Evolutionary conservation across 306 rosid genomes (phyloP), one percentile per base, ranked within the genome.

Genomic region (Dalbergia oliveri): DNA sequence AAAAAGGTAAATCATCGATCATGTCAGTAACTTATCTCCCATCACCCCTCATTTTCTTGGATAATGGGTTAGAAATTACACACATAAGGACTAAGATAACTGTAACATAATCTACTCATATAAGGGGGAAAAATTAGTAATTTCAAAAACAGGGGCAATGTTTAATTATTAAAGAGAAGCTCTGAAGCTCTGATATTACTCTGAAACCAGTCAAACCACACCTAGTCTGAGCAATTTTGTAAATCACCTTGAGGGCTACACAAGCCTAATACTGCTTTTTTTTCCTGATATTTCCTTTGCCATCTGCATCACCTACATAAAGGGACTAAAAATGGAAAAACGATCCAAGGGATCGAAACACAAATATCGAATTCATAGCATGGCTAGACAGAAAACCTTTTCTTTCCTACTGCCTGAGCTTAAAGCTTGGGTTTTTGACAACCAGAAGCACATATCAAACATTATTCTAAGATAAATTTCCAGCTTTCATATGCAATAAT

Each of bases 181-280:
- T n/a, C n/a, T n/a, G n/a, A n/a, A n/a, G n/a, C 34, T 79, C 47
- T 60, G 37, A 58, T 53, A 72, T 44, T 8, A 58, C 39, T 77
- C 60, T n/a, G 82, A 60, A 70, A 57, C 57, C 66, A 58, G 62
- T 13, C 80, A 69, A 70, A 57, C 61, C 66, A 50, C 19, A 75
- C 45, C 69, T 12, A 58, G 74, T 18, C 33, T 47, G 44, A 65
- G 60, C 16, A 4, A 53, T 39, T 79, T 56, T 82, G 56, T n/a
- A 85, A 76, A 73, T 87, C 75, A 93, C 99, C 98, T 91, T 90
- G 79, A 91, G 99, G 61, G 86, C 71, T 68, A 87, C 87, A 88
- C 93, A 93, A 73, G 99, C 98, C 71, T 80, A 89, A 89, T 72
- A 88, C 49, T 93, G 88, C 79, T 94, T 97, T 81, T 83, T 82